Percentiles rank a stretch among this genome's conserved stretches.
These are phyloP conservation scores for Kwoniella pini DNA, from an alignment of 768 basidiomycete genomes.

Conservation along the genomic window DNA sequence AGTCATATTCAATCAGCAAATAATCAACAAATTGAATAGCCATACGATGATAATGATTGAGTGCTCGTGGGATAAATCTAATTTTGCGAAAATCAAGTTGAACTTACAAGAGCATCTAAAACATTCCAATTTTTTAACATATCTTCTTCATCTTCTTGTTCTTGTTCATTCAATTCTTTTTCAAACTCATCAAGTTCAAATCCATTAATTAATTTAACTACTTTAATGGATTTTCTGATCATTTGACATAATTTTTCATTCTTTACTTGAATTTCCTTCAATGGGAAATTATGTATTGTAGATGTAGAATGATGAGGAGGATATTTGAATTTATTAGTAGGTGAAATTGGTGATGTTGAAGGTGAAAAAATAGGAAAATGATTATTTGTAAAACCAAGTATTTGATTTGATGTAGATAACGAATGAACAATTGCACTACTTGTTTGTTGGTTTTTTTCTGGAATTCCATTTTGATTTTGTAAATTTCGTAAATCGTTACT, in stretches of 20 bases:
- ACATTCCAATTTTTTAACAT: conserved; percentile 33
- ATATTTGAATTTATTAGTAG: not conserved
- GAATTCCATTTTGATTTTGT: conserved; percentile 7
- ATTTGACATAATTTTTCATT: conserved; percentile 9
- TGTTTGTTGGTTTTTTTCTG: conserved; percentile 12
- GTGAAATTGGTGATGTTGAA: not conserved
- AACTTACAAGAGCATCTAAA: conserved; percentile 43
- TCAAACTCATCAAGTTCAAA: conserved; percentile 21
- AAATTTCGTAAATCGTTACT: no score
- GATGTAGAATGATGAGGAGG: not conserved
- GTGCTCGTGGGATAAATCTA: not conserved
- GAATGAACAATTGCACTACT: conserved; percentile 42
- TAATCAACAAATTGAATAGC: no score
- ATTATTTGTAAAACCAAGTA: conserved; percentile 18
- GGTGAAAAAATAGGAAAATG: conserved; percentile 12
- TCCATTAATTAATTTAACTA: conserved; percentile 35
- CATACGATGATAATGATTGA: not conserved
- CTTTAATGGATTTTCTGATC: conserved; percentile 19
- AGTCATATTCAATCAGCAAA: not conserved
- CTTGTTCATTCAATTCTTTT: conserved; percentile 18
- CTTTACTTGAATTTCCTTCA: conserved; percentile 18
- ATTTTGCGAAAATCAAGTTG: no score
- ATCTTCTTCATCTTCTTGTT: conserved; percentile 23
- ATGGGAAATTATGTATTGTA: not conserved
- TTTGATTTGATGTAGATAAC: conserved; percentile 27